Evolutionary conservation across 2,329 filamentous ascomycete genomes (phyloP), one percentile per base, ranked within the genome.

Genomic region (Exserohilum rostratum): DNA sequence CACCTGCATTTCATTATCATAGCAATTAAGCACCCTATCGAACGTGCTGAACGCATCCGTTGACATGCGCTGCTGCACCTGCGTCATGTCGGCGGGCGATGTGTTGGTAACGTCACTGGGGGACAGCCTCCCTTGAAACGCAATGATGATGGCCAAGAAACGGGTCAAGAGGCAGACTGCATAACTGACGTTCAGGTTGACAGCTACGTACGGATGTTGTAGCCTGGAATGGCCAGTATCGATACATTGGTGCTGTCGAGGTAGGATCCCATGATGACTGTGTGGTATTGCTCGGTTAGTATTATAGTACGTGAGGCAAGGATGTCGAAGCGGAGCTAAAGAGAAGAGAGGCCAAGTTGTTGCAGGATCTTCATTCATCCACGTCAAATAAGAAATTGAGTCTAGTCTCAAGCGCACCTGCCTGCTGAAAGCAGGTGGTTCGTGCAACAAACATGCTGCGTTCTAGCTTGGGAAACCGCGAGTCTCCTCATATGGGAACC

Each of bases 21-120:
- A 78, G 30, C 78, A 80, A 5, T 76, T 72, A 54, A 79, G 74
- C 18, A 75, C 71, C 35, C 80, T 77, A 66, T 82, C 78, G 47
- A 74, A 81, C 6, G 66, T 70, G 11, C 71, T 75, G 56, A 75
- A 79, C 5, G 65, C 67, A 12, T 73, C 68, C 0, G 73, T 58
- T 9, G 73, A 63, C 2, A 79, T 69, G 5, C 67, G 64, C 43
- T 77, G 71, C 53, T 75, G 73, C 46, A 81, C 62, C 27, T 60
- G 65, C 5, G 62, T 73, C 31, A 74, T 40, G 57, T 70, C 69
- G 13, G 58, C 65, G 27, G 73, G 64, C 55, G 77, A 78, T 1
- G 79, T 76, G 55, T 78, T 78, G 65, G 69, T 68, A 58, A 79
- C 80, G 66, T 81, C 75, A 71, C 72, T 77, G 31, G 66, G 66